phyloP scores from a whole-genome alignment of 805 yeast genomes.

The Torulaspora indica region DNA sequence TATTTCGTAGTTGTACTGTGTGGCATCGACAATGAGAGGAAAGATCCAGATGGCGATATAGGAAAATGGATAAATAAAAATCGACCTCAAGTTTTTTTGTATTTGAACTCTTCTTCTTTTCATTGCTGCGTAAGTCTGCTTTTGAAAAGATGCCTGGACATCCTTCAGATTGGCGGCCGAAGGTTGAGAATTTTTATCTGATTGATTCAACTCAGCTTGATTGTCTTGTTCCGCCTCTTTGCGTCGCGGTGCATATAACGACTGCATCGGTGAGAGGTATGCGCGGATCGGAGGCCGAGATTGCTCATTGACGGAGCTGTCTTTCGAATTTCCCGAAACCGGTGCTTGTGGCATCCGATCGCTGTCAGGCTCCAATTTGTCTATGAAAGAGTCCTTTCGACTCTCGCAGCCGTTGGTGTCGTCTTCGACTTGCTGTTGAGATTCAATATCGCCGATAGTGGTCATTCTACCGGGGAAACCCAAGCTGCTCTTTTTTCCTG shows the following conservation, averaged over 20 bases:
- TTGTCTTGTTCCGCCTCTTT: background rate
- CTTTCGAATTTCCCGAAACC: background rate
- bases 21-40: constrained; percentile 64
- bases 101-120: constrained; percentile 60
- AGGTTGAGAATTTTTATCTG: background rate
- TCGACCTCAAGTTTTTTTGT: constrained; percentile 70
- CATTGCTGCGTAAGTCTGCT: constrained; percentile 56
- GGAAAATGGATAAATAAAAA: constrained; percentile 80
- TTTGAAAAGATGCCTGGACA: constrained; percentile 43
- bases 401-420: background rate
- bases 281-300: background rate
- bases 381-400: background rate
- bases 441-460: background rate
- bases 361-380: background rate
- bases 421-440: background rate
- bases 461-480: background rate
- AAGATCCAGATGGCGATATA: constrained; percentile 77
- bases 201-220: background rate
- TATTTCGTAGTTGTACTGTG: constrained; percentile 48
- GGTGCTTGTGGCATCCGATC: background rate
- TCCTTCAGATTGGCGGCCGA: constrained; percentile 7
- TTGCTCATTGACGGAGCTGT: background rate
- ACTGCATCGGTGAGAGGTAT: constrained; percentile 7
- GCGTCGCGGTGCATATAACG: background rate
- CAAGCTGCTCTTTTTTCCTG: background rate